Base-by-base conservation (phyloP, 192 early-diverging fungal genomes). In the Dissophora globulifera region DNA sequence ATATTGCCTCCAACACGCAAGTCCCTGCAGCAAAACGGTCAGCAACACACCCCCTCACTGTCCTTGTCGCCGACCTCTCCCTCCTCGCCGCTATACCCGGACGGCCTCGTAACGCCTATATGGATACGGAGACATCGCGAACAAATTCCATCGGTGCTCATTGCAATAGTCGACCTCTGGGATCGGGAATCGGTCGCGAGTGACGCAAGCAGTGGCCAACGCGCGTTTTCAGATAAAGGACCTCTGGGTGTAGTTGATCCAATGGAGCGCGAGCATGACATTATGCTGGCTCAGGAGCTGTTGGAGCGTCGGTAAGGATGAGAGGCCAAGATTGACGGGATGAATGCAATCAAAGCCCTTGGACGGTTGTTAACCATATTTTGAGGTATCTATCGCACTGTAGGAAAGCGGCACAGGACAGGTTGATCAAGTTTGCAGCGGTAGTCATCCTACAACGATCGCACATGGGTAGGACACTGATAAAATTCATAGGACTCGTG, bases 61-160 rank as follows among this genome's bases (percentile, higher is more conserved):
- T 52, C 82, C 9, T 62, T 95, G 17, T 94, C 94, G 4, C 94
- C 94, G 6, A 71, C 87, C 1, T 82, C 79, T 20, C 81, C 83
- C 7, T 62, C 78, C 6, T 96, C 95, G 8, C 88, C 92, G 12
- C 61, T 95, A 50, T 84, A 89, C 82, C 94, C 95, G 0, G 93
- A 95, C 78, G 95, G 95, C 19, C 70, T 96, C n/a, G 88, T 96
- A 67, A 78, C 84, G 1, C 86, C 92, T 1, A 35, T 65, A 15
- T 96, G 92, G 92, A 61, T 93, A 20, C 50, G 67, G 22, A 85
- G 88, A 52, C 91, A 96, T 60, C 83, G 82, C 32, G 81, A 88
- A 26, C 46, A 68, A 9, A 58, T 87, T 0, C 92, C 94, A 3
- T 80, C 86, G 16, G 87, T 89, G 16, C 75, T 92, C 31, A 86